Base-by-base conservation (phyloP, 768 basidiomycete species). In the Cantharellus anzutake region DNA sequence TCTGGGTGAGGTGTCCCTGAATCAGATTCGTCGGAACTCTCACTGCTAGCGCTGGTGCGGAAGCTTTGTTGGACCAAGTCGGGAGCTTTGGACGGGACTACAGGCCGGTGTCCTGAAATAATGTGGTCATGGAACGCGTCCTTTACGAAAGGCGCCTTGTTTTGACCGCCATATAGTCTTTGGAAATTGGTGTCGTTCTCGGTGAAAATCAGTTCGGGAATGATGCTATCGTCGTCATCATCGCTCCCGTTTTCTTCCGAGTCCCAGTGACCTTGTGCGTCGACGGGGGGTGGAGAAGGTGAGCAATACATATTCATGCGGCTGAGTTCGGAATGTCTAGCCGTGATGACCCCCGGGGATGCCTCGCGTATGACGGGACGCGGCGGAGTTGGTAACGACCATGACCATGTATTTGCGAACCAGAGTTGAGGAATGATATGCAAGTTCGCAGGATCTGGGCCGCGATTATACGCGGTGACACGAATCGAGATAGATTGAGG, bases 331-430 rank as follows among this genome's bases (percentile, higher is more conserved):
- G 81, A 78, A 68, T 97, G 91, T 56, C 78, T 79, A 2, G 81
- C 83, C 44, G 80, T 80, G 65, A 92, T 75, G 60, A 77, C 78
- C 62, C 77, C 78, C 5, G 64, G 65, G 41, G 60, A 53, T 4
- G 70, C 73, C 41, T 86, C 83, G 37, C 59, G 40, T 73, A 80
- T 80, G 0, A 77, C 73, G 4, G 84, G 84, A 61, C 80, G 80
- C 42, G 82, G 77, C 5, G 75, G 63, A 16, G 61, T 51, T n/a
- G 66, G 65, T 34, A 65, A 51, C 4, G 78, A 75, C 96, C 96
- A 99, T 1, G 96, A 97, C 96, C 96, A 99, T 39, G 89, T 93
- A 70, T 99, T 99, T 29, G 90, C 82, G 74, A 97, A 99, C 85
- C 88, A 97, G 50, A 98, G 74, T 65, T 97, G 93, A 34, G 96